Percentiles rank a stretch among this genome's conserved stretches.
These are phyloP conservation scores for Tolypocladium sp. DNA, from an alignment of 2,329 filamentous ascomycete species.

Conservation along the genomic window DNA sequence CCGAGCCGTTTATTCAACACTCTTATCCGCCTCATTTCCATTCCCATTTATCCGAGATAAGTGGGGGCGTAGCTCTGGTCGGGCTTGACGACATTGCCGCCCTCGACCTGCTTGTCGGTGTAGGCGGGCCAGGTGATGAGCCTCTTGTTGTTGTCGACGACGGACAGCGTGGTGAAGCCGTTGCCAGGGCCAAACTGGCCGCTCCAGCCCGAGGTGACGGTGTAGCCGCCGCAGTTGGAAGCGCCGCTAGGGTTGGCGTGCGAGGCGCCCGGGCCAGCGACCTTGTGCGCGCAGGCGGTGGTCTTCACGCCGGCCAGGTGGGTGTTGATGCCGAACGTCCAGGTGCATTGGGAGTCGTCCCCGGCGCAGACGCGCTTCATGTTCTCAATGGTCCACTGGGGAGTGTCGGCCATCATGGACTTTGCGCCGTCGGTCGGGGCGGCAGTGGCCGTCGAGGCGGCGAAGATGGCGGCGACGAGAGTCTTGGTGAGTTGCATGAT, in stretches of 20 bases:
- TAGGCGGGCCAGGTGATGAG: slow-evolving; percentile 45
- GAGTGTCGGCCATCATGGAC: slow-evolving; percentile 29
- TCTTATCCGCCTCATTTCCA: neutral
- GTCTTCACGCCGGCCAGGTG: slow-evolving; percentile 11
- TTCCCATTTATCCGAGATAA: neutral
- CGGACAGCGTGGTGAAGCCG: slow-evolving; percentile 45
- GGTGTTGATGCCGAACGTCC: slow-evolving; percentile 34
- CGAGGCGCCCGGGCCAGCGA: slow-evolving; percentile 23
- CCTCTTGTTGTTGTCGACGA: slow-evolving; percentile 31
- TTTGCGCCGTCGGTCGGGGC: slow-evolving; percentile 20
- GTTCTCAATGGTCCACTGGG: slow-evolving; percentile 32
- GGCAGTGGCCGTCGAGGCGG: slow-evolving; percentile 24
- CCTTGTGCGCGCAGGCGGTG: slow-evolving; percentile 11
- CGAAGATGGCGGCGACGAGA: slow-evolving; percentile 24
- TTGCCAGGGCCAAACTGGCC: slow-evolving; percentile 41
- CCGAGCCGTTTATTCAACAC: neutral
- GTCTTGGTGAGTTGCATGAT: slow-evolving; percentile 35
- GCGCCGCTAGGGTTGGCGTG: slow-evolving; percentile 26
- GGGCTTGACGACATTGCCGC: slow-evolving; percentile 35
- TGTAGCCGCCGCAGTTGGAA: slow-evolving; percentile 37
- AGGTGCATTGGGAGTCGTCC: slow-evolving; percentile 30
- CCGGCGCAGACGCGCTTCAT: slow-evolving; percentile 30
- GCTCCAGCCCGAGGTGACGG: slow-evolving; percentile 44
- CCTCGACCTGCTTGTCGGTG: slow-evolving; percentile 38
- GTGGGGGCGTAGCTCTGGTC: slow-evolving; percentile 35